These are phyloP conservation scores for Tylopilus rubrobrunneus DNA, from an alignment of 768 basidiomycete genomes.

Conservation along the genomic window DNA sequence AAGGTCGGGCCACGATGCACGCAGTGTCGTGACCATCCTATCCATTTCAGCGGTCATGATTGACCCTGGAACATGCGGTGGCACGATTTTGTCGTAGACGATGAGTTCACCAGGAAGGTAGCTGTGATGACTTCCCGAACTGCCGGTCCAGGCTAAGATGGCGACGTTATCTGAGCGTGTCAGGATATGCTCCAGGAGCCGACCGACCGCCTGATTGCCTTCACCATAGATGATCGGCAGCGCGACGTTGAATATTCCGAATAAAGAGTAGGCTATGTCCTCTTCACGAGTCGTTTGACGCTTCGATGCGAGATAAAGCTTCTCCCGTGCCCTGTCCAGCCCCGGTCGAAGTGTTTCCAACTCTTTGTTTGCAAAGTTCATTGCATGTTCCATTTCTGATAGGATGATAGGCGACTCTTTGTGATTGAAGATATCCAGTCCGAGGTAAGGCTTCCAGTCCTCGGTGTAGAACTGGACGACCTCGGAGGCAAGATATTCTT, in stretches of 20 bases:
- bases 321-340: neutral
- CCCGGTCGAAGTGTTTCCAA: neutral
- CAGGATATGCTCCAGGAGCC: neutral
- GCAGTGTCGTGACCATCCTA: too few relatives aligned
- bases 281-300: conserved; percentile 11
- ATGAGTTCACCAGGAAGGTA: neutral
- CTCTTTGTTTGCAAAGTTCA: neutral
- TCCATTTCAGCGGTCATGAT: too few relatives aligned
- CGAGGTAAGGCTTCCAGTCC: conserved; percentile 13
- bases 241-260: conserved; percentile 9
- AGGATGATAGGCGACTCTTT: conserved; percentile 2
- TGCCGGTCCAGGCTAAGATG: neutral
- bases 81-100: neutral
- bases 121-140: neutral
- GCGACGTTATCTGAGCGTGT: neutral
- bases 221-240: conserved; percentile 15
- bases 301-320: conserved; percentile 9
- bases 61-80: neutral
- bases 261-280: conserved; percentile 15
- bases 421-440: neutral
- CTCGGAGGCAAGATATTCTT: conserved; percentile 6
- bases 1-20: neutral
- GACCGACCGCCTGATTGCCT: neutral
- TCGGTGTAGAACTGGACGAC: conserved; percentile 6
- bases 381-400: neutral